Percentiles rank a stretch among this genome's conserved stretches.
These are phyloP conservation scores for Fusarium secorum DNA, from an alignment of 2,329 filamentous ascomycete species.

Conservation along the genomic window DNA sequence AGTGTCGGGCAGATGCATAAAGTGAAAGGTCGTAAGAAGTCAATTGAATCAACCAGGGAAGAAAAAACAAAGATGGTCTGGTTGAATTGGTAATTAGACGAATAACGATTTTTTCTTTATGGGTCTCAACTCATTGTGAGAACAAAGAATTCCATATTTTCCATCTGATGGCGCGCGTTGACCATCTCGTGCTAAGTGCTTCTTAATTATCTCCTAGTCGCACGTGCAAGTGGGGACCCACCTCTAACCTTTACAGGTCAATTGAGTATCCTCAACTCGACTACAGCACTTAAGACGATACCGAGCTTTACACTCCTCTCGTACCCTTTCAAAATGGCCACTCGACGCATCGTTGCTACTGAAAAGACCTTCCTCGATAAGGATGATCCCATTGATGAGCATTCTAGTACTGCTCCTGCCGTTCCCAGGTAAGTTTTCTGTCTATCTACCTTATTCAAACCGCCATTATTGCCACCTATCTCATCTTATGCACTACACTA, in stretches of 20 bases:
- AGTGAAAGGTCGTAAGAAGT: background rate
- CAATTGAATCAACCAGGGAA: background rate
- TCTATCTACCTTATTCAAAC: background rate
- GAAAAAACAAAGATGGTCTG: background rate
- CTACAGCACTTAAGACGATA: conserved; percentile 4
- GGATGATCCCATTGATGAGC: conserved; percentile 60
- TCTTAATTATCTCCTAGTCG: conserved; percentile 1
- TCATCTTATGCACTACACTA: background rate
- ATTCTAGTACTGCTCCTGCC: conserved; percentile 80
- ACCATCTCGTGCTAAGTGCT: conserved; percentile 19
- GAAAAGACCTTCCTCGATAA: conserved; percentile 73
- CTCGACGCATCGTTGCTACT: conserved; percentile 68
- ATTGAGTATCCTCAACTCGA: conserved; percentile 18
- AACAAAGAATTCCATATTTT: conserved; percentile 16
- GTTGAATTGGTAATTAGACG: background rate
- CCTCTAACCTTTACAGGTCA: conserved; percentile 7
- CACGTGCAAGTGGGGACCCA: conserved; percentile 41
- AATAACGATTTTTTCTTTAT: background rate
- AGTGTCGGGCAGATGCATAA: background rate
- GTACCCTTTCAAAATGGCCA: conserved; percentile 65
- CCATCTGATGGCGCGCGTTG: background rate
- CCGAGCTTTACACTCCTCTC: conserved; percentile 7
- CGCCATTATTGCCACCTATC: conserved; percentile 5
- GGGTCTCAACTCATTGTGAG: background rate
- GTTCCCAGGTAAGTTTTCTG: conserved; percentile 74